Base-by-base conservation (phyloP, 2,329 filamentous ascomycete species). In the Bipolaris bicolor region DNA sequence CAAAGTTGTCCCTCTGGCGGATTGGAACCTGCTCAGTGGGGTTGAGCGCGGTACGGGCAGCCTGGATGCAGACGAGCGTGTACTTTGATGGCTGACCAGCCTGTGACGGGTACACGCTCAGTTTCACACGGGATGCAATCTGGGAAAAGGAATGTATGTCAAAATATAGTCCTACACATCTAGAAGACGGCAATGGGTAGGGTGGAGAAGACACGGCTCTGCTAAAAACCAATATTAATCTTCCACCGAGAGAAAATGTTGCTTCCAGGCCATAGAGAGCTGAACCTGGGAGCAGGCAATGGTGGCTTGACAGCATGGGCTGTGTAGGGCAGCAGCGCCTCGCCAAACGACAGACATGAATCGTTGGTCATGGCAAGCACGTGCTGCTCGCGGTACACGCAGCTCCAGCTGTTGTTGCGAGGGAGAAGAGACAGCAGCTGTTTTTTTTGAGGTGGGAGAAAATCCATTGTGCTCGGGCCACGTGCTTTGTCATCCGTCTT, bases 191-290 rank as follows among this genome's bases (percentile, higher is more conserved):
- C 69, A 76, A 76, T 72, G 73, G 71, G 76, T 77, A 80, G 79
- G 79, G 80, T 82, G 80, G 80, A 81, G 78, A 77, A 79, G 80
- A 81, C 80, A 79, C 76, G 79, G 80, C 76, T 76, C 79, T 82
- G 80, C 80, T 82, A 80, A 80, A 79, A 80, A 77, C 79, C 76
- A 73, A 67, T 74, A 75, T 81, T 76, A 67, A 73, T 82, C 79
- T 82, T 71, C 80, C 80, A 82, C 80, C 77, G 74, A 77, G 78
- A 76, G 76, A 75, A 74, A 79, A 79, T 78, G 80, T 81, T 77
- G 78, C 80, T 78, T 74, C 76, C 70, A 74, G 77, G 78, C 75
- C 78, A 81, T 79, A 65, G 71, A 68, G 67, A 70, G 62, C 58
- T 72, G 73, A 78, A 74, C 76, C 79, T 75, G 71, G 77, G 75